Base-by-base conservation (phyloP, 805 yeast genomes). In the Sugiyamaella valdiviana region DNA sequence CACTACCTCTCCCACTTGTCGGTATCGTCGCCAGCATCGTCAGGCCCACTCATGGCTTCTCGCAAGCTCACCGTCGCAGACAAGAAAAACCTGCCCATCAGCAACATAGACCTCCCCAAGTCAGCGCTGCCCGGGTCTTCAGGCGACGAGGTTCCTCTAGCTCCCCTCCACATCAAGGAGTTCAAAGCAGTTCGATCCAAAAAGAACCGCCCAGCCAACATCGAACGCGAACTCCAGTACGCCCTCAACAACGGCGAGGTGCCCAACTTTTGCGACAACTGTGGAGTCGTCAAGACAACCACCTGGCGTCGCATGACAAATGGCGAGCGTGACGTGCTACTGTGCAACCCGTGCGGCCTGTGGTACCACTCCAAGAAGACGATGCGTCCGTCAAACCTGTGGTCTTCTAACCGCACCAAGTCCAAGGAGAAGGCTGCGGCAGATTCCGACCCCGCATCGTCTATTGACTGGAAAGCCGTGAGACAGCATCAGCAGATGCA, bases 291-390 rank as follows among this genome's bases (percentile, higher is more conserved):
- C 19, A 49, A 51, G 36, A 60, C 65, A 3, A 41, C 62, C 22
- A 57, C 64, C 12, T 63, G 66, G 68, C 44, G 67, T 38, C 50
- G 53, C 22, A 50, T 58, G 26, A 45, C 48, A 29, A 50, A 49
- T 9, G 49, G 46, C 20, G 52, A 50, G 23, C 55, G 49, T 6
- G 44, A 38, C 5, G 26, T 24, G 20, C 39, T 51, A 5, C 46
- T 59, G 20, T 60, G 64, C 44, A 60, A 60, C 44, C 59, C 64
- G 1, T 60, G 64, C 48, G 64, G 63, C 9, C 52, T 60, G 7
- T 60, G 55, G 51, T 52, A 42, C 39, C 36, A 17, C 14, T 36
- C 49, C 39, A 55, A 59, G 42, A 52, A 52, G 44, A 39, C 39
- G 7, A 56, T 58, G 56, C 40, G 63, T 26, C 63, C 63, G 5